Percentiles rank a stretch among this genome's conserved stretches.
Conservation (phyloP, 208 protist genomes). For the Leishmania major region DNA sequence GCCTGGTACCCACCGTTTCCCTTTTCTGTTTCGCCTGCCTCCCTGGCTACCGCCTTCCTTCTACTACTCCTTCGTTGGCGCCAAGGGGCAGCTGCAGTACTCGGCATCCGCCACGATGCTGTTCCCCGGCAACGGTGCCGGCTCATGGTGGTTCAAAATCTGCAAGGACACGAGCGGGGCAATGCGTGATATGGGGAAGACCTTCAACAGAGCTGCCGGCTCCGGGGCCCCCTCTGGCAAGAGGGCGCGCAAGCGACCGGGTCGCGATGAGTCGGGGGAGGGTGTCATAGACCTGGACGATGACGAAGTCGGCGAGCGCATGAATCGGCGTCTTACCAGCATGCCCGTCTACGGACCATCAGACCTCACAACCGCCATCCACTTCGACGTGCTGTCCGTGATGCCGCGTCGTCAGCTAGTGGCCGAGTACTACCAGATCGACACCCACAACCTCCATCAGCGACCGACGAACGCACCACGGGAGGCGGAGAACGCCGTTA, state of each 20-base stretch:
- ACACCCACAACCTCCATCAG: slow-evolving; percentile 29
- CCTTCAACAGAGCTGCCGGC: slow-evolving; percentile 3
- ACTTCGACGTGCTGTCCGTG: slow-evolving; percentile 58
- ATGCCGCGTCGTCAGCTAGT: slow-evolving; percentile 61
- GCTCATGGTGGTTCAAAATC: slow-evolving; percentile 21
- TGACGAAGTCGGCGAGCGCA: slow-evolving; percentile 13
- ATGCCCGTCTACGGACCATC: slow-evolving; percentile 16
- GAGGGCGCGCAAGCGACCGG: neutral
- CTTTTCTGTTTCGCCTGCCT: slow-evolving; percentile 58
- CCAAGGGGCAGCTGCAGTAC: slow-evolving; percentile 50
- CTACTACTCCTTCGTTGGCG: slow-evolving; percentile 46
- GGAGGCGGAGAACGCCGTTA: neutral
- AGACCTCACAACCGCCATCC: slow-evolving; percentile 19
- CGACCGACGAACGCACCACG: slow-evolving; percentile 1
- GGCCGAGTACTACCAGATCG: slow-evolving; percentile 46
- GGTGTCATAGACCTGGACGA: slow-evolving; percentile 15
- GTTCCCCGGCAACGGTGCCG: slow-evolving; percentile 35
- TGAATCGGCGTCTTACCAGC: slow-evolving; percentile 20
- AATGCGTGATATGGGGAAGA: neutral
- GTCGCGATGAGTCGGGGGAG: neutral
- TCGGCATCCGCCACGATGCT: slow-evolving; percentile 40
- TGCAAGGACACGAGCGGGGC: slow-evolving; percentile 5
- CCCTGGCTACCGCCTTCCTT: slow-evolving; percentile 72
- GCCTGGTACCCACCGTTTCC: slow-evolving; percentile 57
- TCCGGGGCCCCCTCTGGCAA: neutral